Base-by-base conservation (phyloP, 108 stramenopile species). In the Schizochytrium sp. region DNA sequence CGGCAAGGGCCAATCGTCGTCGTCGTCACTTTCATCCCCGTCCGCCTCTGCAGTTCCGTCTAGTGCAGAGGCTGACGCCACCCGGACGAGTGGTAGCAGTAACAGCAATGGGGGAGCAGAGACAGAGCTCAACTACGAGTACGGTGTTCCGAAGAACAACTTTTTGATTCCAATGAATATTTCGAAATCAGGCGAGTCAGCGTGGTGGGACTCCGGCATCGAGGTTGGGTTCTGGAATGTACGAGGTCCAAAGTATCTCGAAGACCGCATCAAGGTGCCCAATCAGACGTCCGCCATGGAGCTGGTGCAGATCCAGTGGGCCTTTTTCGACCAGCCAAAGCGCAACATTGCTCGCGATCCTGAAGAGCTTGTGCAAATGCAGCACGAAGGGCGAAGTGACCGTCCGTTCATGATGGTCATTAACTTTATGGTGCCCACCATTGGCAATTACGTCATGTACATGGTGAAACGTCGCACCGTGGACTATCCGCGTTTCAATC, bases 381-480 rank as follows among this genome's bases (percentile, higher is more conserved):
- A 83, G 76, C 76, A 83, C 23, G 76, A 47, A 53, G 76, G 76
- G 6, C 45, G 76, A 12, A 47, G 48, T 12, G 76, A 83, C 51
- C 45, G 76, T 6, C 76, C 76, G 12, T 83, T 83, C 4, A 53
- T 83, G 51, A 23, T 83, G 45, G 76, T 83, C 76, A 83, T 83
- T 5, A 83, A 83, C 51, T 83, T 83, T 34, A 83, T 83, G 76
- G 76, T 83, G 10, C 76, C 76, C 45, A 83, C 76, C 48, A 83
- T 83, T 83, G 76, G 76, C 51, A 83, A 83, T 45, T 83, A 53
- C 25, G 76, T 83, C 51, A 53, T 47, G 48, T 83, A 83, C 76
- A 6, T 34, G 19, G 76, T 53, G 6, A 87, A 87, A 23, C 87
- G 57, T 10, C 55, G 87, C 23, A 34, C 29, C 23, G 58, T 87